Evolutionary conservation across 371 early-diverging fungal genomes (phyloP).

Genomic region (Zychaea mexicana): DNA sequence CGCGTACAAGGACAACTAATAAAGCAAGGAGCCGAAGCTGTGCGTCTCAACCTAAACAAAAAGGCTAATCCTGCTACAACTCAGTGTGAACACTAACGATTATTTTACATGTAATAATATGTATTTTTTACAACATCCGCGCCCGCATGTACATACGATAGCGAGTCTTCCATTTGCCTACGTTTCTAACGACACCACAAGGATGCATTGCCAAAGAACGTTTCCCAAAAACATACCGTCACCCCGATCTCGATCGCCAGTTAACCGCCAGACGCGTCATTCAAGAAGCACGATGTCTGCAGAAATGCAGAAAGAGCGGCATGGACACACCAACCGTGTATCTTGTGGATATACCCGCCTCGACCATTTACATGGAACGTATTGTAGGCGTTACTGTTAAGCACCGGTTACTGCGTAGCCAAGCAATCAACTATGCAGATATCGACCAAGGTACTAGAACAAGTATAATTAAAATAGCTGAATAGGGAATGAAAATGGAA

Average conservation of each 20-base stretch:
- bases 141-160: too few species aligned
- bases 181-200: constrained; percentile 23
- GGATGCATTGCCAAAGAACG: constrained; percentile 68
- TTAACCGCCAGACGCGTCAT: constrained; percentile 76
- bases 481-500: background rate
- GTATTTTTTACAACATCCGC: too few species aligned
- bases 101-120: too few species aligned
- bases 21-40: constrained; percentile 30
- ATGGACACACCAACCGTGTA: constrained; percentile 86
- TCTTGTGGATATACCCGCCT: constrained; percentile 69
- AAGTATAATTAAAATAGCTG: background rate
- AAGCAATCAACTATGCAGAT: constrained; percentile 32
- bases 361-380: constrained; percentile 86
- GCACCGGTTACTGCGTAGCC: constrained; percentile 58
- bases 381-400: constrained; percentile 78
- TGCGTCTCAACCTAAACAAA: constrained; percentile 3
- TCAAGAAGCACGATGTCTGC: constrained; percentile 84
- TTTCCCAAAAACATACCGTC: constrained; percentile 91
- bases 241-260: constrained; percentile 86
- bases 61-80: too few species aligned
- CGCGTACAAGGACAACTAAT: constrained; percentile 4
- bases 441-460: constrained; percentile 32
- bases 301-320: constrained; percentile 69
- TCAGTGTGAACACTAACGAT: background rate
- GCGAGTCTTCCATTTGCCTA: constrained; percentile 25